These are phyloP conservation scores for Tribonema minus DNA, from an alignment of 108 stramenopile genomes.

Conservation along the genomic window DNA sequence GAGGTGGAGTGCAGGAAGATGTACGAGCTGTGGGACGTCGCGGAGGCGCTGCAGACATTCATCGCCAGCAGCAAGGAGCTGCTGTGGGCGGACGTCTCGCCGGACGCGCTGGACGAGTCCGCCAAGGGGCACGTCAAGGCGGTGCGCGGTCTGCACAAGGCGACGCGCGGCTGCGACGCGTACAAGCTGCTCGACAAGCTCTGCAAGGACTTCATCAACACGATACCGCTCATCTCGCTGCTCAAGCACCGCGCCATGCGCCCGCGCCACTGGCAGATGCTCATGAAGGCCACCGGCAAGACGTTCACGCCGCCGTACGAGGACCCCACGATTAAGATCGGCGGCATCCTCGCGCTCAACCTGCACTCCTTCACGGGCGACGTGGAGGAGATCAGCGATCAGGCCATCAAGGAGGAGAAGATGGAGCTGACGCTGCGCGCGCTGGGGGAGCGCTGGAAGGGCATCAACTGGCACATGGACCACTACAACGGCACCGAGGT, in stretches of 20 bases:
- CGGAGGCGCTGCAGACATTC: slow-evolving; percentile 55
- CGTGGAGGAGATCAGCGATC: slow-evolving; percentile 74
- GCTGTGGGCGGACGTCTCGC: slow-evolving; percentile 61
- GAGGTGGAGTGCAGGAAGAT: slow-evolving; percentile 52
- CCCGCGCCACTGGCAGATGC: slow-evolving; percentile 69
- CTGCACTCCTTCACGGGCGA: slow-evolving; percentile 66
- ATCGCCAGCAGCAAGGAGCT: slow-evolving; percentile 53
- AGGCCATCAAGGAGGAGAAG: slow-evolving; percentile 73
- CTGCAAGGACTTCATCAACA: slow-evolving; percentile 71
- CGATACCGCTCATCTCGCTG: slow-evolving; percentile 67
- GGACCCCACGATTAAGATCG: slow-evolving; percentile 59
- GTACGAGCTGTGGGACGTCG: slow-evolving; percentile 64
- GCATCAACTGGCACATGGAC: slow-evolving; percentile 61
- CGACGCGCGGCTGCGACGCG: slow-evolving; percentile 59
- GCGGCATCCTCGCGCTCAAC: slow-evolving; percentile 61
- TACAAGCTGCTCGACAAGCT: slow-evolving; percentile 57
- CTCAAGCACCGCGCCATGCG: slow-evolving; percentile 66
- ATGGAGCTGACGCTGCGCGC: slow-evolving; percentile 63
- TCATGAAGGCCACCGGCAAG: slow-evolving; percentile 56
- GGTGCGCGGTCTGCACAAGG: slow-evolving; percentile 59
- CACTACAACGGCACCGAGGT: slow-evolving; percentile 63
- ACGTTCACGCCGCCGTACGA: slow-evolving; percentile 65
- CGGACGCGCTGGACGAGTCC: slow-evolving; percentile 66
- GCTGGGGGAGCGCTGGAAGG: slow-evolving; percentile 64
- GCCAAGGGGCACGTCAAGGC: slow-evolving; percentile 63